Base-by-base conservation (phyloP, 2,329 filamentous ascomycete species). In the Penicillium sp. region DNA sequence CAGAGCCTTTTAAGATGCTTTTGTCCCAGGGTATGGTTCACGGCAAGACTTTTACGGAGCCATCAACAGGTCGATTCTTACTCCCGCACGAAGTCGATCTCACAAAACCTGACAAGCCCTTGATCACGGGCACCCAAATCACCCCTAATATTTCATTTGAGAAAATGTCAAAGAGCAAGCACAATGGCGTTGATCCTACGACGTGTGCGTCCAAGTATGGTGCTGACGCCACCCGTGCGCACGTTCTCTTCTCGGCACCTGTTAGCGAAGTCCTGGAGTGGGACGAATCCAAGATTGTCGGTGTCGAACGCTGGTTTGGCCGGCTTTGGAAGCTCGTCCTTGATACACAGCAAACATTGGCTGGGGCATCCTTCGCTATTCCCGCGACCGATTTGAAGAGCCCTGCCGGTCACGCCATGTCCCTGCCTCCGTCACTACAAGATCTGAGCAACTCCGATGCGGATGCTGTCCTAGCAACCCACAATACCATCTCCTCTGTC, bases 121-220 rank as follows among this genome's bases (percentile, higher is more conserved):
- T 80, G 53, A 83, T 95, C n/a, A 80, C 80, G 19, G 80, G 82
- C 0, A 89, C 86, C 0, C 85, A 86, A 3, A 75, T 83, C 48
- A 67, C 69, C 0, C 85, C 89, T 1, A 83, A 78, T 27, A 75
- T 92, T 19, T 87, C 85, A 1, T 96, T 84, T 66, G 92, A 96
- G 72, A 96, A 96, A 72, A 96, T 96, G 92, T 95, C 90, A 39
- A 96, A 96, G 77, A 96, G 91, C 67, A 96, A 96, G 74, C 83
- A 95, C 77, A 96, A 96, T 69, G 92, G 92, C 26, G 91, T 96
- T 7, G 91, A 96, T 69, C 92, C 92, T 0, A 86, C 85, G 0
- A 80, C 78, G 0, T 90, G 89, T 62, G 91, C 95, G 56, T 77
- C 81, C 8, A 86, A 85, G 63, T 88, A 95, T 66, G 92, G 92